phyloP scores from a whole-genome alignment of 257 asterid species.

The Lycium barbarum region DNA sequence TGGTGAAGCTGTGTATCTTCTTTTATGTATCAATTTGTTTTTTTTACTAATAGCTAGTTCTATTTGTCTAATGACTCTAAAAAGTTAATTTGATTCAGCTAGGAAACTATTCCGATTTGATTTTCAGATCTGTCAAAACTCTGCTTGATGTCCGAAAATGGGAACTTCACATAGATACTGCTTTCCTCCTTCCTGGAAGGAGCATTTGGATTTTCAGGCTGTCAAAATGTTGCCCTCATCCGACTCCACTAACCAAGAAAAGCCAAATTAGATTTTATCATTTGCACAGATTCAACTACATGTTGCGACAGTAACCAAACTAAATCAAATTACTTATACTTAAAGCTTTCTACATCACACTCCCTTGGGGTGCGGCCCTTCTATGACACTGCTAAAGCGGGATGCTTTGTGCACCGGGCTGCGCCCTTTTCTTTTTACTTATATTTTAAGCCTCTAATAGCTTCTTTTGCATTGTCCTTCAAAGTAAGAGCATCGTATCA shows the following conservation, averaged over 20 bases:
- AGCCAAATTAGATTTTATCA: neutral
- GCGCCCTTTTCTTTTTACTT: too few species aligned
- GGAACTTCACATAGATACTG: neutral
- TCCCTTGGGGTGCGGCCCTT: too few species aligned
- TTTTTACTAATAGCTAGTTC: neutral
- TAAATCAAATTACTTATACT: neutral
- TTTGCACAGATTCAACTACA: neutral
- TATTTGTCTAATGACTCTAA: neutral
- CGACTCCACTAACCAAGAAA: neutral
- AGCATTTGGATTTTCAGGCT: neutral
- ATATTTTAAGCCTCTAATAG: neutral
- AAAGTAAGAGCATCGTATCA: neutral
- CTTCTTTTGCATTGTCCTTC: neutral
- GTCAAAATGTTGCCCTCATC: neutral
- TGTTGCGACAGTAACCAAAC: neutral
- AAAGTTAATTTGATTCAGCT: neutral
- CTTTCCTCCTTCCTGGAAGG: constrained; percentile 4
- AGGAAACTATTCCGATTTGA: too few species aligned
- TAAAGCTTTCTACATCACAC: too few species aligned
- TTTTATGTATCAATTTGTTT: neutral
- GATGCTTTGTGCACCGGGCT: too few species aligned
- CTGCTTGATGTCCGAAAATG: neutral
- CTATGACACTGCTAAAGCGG: neutral
- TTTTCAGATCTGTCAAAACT: neutral
- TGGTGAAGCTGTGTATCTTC: neutral